Evolutionary conservation across 768 basidiomycete species (phyloP).

Genomic region (Boletus patriciae): DNA sequence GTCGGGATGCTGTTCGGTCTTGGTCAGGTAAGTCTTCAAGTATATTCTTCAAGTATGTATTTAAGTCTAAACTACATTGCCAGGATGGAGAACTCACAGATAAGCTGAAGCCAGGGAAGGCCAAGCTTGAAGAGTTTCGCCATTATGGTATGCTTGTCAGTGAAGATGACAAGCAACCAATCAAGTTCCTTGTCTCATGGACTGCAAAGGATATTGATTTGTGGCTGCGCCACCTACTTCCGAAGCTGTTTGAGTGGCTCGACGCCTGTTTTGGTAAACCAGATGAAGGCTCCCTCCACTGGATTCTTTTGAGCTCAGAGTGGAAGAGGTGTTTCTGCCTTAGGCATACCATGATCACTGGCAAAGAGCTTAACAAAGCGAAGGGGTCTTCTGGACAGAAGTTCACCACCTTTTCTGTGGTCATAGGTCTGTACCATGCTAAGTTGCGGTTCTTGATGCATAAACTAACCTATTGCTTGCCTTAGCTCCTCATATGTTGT

Average conservation of each 20-base stretch:
- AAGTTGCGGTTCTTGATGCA: neutral
- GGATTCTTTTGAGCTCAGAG: neutral
- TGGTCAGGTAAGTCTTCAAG: neutral
- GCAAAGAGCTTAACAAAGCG: neutral
- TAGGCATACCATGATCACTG: neutral
- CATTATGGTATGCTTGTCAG: too few species aligned
- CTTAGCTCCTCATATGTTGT: too few species aligned
- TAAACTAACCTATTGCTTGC: too few species aligned
- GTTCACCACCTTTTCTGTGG: neutral
- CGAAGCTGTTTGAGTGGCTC: conserved; percentile 7
- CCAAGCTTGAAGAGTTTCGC: neutral
- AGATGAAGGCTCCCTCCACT: neutral
- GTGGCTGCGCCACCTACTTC: neutral
- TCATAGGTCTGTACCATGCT: neutral
- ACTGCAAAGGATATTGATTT: neutral
- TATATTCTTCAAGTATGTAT: neutral
- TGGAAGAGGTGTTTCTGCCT: neutral
- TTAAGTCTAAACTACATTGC: neutral
- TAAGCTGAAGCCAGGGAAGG: neutral
- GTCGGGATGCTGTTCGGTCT: neutral
- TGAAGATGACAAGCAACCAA: too few species aligned
- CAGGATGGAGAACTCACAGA: neutral
- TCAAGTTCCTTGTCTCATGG: too few species aligned
- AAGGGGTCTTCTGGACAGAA: neutral
- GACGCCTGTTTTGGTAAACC: neutral